These are phyloP conservation scores for Mycena sp. DNA, from an alignment of 1,284 basidiomycete genomes.

Conservation along the genomic window DNA sequence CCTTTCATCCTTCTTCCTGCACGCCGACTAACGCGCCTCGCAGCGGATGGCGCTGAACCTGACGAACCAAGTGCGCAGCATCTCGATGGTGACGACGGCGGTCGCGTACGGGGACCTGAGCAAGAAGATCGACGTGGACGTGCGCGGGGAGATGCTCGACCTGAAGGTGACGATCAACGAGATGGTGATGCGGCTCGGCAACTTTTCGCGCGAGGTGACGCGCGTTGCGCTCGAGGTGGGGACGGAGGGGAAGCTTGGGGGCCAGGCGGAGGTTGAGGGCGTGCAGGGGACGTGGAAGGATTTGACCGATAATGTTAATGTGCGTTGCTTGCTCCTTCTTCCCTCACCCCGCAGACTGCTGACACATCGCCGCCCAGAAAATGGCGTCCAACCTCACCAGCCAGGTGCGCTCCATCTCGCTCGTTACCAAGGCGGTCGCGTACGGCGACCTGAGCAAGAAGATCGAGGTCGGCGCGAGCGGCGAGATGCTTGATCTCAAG, in stretches of 20 bases:
- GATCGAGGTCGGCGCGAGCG: slow-evolving; percentile 95
- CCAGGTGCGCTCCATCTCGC: slow-evolving; percentile 19
- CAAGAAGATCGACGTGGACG: slow-evolving; percentile 18
- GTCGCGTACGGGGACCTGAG: slow-evolving; percentile 17
- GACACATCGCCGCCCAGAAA: slow-evolving; percentile 6
- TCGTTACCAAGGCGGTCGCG: slow-evolving; percentile 83
- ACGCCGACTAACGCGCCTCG: neutral
- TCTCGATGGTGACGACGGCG: slow-evolving; percentile 20
- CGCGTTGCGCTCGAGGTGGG: slow-evolving; percentile 84
- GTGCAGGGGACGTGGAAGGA: slow-evolving; percentile 24
- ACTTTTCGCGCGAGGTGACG: slow-evolving; percentile 88
- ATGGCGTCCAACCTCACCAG: slow-evolving; percentile 22
- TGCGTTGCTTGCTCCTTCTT: neutral
- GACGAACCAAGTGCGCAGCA: slow-evolving; percentile 19
- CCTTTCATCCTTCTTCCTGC: too few relatives aligned
- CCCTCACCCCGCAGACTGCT: neutral
- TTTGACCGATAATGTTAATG: slow-evolving; percentile 20
- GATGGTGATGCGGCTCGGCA: slow-evolving; percentile 82
- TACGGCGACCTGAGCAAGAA: slow-evolving; percentile 94
- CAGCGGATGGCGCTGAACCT: slow-evolving; percentile 35
- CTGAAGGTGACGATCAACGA: slow-evolving; percentile 56
- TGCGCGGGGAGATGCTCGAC: slow-evolving; percentile 20
- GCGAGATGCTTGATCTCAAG: slow-evolving; percentile 97
- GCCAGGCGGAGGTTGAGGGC: slow-evolving; percentile 17
- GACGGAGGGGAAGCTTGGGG: slow-evolving; percentile 52